Base-by-base conservation (phyloP, 148 eudicot species). In the Heliamphora exappendiculata region DNA sequence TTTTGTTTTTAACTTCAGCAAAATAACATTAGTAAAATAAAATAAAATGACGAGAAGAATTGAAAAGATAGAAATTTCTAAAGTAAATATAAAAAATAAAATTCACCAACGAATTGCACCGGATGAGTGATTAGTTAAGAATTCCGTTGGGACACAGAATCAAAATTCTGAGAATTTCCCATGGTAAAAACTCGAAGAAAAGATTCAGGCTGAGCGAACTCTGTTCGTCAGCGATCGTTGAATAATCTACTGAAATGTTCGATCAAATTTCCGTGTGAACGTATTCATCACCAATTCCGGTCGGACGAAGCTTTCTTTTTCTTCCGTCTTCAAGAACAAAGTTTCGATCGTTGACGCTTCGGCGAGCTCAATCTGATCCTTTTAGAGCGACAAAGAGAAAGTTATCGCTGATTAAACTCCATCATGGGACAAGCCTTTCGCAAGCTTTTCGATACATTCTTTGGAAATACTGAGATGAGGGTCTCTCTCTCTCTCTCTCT, bases 401-500 rank as follows among this genome's bases (percentile, higher is more conserved):
- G 55, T 5, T 14, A 75, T 58, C 78, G 70, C 62, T 24, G 78
- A 75, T 78, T 75, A 55, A 64, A 78, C 78, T 55, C 44, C 78
- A 51, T 47, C 63, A 92, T 95, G 99, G 99, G 99, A 74, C 98
- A 91, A 95, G 97, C 93, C 68, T 91, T 95, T 84, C 94, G 98
- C 72, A 95, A 95, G 87, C 93, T 95, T 55, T 93, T 95, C 76
- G 99, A 95, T 72, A 73, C 99, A 60, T 95, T 95, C 93, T 95
- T 95, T 78, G 99, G 99, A 76, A 91, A 88, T 82, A 78, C 89
- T 53, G 97, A 95, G 87, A 92, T 92, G 99, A 85, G 99, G 84
- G 97, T 91, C 74, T 72, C 1, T 3, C 13, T 17, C 22, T 5
- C 31, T 8, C 41, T 36, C 13, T 54, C 8, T 6, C n/a, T 51